phyloP scores from a whole-genome alignment of 2,329 filamentous ascomycete genomes.

The Colletotrichum liriopes region DNA sequence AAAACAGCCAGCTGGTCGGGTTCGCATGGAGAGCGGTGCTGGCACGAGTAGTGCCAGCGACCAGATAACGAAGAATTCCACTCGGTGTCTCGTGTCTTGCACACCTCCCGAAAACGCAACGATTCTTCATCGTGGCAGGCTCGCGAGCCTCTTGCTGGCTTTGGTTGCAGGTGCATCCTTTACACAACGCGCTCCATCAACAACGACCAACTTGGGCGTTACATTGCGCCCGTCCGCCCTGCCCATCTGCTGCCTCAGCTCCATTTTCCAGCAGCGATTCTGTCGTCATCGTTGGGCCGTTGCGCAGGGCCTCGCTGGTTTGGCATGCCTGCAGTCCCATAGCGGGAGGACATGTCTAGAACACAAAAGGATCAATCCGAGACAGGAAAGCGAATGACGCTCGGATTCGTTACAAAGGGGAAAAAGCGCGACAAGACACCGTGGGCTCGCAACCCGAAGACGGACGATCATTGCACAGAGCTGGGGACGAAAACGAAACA shows the following conservation, averaged over 20 bases:
- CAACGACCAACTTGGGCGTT: background rate
- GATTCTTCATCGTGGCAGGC: background rate
- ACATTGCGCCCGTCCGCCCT: background rate
- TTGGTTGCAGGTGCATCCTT: background rate
- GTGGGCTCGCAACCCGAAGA: background rate
- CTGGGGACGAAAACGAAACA: conserved; percentile 3
- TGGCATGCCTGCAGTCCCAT: background rate
- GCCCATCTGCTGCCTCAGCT: background rate
- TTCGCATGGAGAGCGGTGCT: background rate
- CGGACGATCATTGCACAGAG: conserved; percentile 3
- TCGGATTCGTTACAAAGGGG: conserved; percentile 1
- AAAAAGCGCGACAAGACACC: background rate
- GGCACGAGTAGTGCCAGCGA: conserved; percentile 17
- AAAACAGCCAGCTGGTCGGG: background rate
- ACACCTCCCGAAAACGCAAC: conserved; percentile 6
- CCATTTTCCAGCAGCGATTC: background rate
- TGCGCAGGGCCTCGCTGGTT: background rate
- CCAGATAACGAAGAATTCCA: background rate
- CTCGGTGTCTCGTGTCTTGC: background rate
- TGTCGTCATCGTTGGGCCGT: conserved; percentile 15
- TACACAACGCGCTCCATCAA: background rate
- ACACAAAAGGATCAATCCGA: conserved; percentile 3
- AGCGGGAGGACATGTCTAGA: conserved; percentile 3
- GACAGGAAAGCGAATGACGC: conserved; percentile 1
- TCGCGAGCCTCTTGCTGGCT: background rate